Conservation (phyloP, 2,329 filamentous ascomycete species). For the Dendrostoma leiphaemia region DNA sequence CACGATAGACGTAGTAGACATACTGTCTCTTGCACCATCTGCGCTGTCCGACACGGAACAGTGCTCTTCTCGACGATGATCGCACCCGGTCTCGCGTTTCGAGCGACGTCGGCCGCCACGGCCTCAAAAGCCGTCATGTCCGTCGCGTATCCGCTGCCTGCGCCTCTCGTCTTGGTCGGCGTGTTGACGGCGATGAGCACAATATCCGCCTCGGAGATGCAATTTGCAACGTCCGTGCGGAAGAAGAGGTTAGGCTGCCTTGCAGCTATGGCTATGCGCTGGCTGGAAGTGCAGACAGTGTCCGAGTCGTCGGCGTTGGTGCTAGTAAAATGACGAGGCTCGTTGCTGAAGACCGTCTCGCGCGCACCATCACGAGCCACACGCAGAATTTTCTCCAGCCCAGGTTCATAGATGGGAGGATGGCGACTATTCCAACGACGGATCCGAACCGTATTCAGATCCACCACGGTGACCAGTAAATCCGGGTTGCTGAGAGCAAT, state of each 20-base stretch:
- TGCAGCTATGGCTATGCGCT: slow-evolving; percentile 30
- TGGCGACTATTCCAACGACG: slow-evolving; percentile 70
- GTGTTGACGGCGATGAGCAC: slow-evolving; percentile 78
- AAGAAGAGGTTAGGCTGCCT: slow-evolving; percentile 70
- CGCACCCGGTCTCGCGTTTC: slow-evolving; percentile 62
- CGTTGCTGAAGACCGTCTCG: slow-evolving; percentile 39
- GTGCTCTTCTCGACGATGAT: slow-evolving; percentile 83
- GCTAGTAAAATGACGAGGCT: too few relatives aligned
- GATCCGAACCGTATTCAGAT: slow-evolving; percentile 64
- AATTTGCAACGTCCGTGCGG: slow-evolving; percentile 61
- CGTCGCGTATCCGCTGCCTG: slow-evolving; percentile 68
- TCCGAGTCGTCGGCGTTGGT: not conserved
- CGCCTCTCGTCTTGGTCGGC: slow-evolving; percentile 69
- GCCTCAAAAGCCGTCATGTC: slow-evolving; percentile 72
- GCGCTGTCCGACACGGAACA: slow-evolving; percentile 72
- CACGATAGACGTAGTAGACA: slow-evolving; percentile 29
- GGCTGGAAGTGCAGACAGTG: not conserved
- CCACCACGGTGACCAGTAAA: slow-evolving; percentile 72
- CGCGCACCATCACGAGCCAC: slow-evolving; percentile 59
- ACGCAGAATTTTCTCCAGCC: slow-evolving; percentile 65
- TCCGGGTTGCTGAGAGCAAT: slow-evolving; percentile 72
- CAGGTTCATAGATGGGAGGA: slow-evolving; percentile 75
- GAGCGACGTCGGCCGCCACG: slow-evolving; percentile 65
- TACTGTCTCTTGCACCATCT: slow-evolving; percentile 67
- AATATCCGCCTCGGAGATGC: slow-evolving; percentile 67